These are phyloP conservation scores for Trichaptum fuscoviolaceum DNA, from an alignment of 768 basidiomycete genomes.

Conservation along the genomic window DNA sequence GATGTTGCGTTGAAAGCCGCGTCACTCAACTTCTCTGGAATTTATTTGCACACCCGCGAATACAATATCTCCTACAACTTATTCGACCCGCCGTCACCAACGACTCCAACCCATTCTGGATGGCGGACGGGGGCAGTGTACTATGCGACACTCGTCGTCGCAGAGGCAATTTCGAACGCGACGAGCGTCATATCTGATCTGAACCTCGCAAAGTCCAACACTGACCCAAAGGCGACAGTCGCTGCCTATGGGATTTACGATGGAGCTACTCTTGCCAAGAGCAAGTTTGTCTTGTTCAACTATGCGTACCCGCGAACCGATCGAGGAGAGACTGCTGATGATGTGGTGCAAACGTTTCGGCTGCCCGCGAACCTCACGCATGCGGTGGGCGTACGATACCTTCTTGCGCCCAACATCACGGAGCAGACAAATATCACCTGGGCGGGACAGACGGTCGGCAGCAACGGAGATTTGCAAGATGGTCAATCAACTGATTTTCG, in stretches of 20 bases:
- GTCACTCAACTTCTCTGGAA: slow-evolving; percentile 40
- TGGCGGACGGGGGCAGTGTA: slow-evolving; percentile 48
- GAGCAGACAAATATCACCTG: slow-evolving; percentile 55
- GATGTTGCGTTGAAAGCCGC: slow-evolving; percentile 52
- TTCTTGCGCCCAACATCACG: slow-evolving; percentile 39
- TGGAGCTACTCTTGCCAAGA: slow-evolving; percentile 34
- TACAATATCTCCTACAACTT: slow-evolving; percentile 48
- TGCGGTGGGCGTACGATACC: slow-evolving; percentile 38
- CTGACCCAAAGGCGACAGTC: slow-evolving; percentile 27
- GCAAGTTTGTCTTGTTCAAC: slow-evolving; percentile 45
- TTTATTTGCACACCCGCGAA: slow-evolving; percentile 50
- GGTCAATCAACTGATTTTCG: slow-evolving; percentile 8
- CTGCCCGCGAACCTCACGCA: slow-evolving; percentile 19
- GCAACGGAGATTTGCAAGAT: slow-evolving; percentile 34
- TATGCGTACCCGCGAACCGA: slow-evolving; percentile 24
- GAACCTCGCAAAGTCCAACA: slow-evolving; percentile 34
- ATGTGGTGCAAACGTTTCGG: slow-evolving; percentile 22
- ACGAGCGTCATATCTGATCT: slow-evolving; percentile 43
- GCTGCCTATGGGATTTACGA: slow-evolving; percentile 61
- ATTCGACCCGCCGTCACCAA: slow-evolving; percentile 33
- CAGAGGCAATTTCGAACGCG: slow-evolving; percentile 37
- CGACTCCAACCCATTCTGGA: slow-evolving; percentile 24
- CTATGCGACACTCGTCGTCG: slow-evolving; percentile 41
- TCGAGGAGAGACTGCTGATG: background rate
- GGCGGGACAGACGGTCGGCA: slow-evolving; percentile 48